These are phyloP conservation scores for Arctium minus DNA, from an alignment of 129 eudicot species.

Conservation along the genomic window DNA sequence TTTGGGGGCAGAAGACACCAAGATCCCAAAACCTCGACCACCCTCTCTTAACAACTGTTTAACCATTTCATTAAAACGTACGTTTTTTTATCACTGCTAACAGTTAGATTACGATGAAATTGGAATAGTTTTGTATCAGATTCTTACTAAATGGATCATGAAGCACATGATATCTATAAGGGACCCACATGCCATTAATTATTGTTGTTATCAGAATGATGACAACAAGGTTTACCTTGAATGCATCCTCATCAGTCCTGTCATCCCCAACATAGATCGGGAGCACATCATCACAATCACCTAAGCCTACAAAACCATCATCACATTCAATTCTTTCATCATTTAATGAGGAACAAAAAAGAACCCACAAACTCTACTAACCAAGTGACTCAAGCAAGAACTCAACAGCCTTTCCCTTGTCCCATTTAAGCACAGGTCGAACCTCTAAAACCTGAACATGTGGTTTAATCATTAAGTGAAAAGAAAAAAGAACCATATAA, in stretches of 20 bases:
- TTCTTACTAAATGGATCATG: too few relatives aligned
- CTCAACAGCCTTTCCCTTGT: slow-evolving; percentile 81
- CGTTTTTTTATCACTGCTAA: neutral
- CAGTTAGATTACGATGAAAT: too few relatives aligned
- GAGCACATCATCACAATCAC: slow-evolving; percentile 54
- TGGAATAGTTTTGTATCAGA: neutral
- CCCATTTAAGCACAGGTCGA: slow-evolving; percentile 73
- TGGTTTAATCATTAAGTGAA: too few relatives aligned
- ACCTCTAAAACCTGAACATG: slow-evolving; percentile 55
- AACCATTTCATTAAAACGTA: neutral
- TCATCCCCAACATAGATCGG: slow-evolving; percentile 81
- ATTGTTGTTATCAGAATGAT: too few relatives aligned
- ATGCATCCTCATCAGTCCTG: slow-evolving; percentile 81
- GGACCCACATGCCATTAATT: too few relatives aligned
- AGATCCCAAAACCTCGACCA: slow-evolving; percentile 59
- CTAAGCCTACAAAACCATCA: slow-evolving; percentile 38
- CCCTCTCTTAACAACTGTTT: slow-evolving; percentile 65
- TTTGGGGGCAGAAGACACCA: slow-evolving; percentile 66
- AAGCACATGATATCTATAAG: too few relatives aligned
- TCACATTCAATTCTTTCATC: neutral
- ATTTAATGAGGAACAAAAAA: neutral
- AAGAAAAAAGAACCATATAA: too few relatives aligned
- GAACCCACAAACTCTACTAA: slow-evolving; percentile 20
- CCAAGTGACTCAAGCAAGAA: slow-evolving; percentile 72
- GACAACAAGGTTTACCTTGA: slow-evolving; percentile 43